Base-by-base conservation (phyloP, 345 rosid species). In the Eucalyptus pauciflora region DNA sequence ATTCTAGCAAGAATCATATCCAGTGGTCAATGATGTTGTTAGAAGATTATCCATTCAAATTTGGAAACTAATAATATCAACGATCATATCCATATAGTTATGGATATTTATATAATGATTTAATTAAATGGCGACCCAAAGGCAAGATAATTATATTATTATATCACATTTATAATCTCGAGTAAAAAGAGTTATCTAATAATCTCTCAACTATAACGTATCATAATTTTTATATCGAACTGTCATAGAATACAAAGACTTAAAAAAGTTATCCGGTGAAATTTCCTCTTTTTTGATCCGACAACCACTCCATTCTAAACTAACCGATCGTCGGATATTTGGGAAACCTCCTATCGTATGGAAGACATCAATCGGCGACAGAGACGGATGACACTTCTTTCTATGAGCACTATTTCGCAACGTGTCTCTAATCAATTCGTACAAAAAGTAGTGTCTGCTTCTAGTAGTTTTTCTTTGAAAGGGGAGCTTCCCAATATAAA, bases 151-250 rank as follows among this genome's bases (percentile, higher is more conserved):
- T 69, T 69, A 67, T 15, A 31, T 31, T 31, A 67, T 4, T 67
- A 16, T 4, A 69, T 33, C 2, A 17, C 45, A 20, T 20, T 33
- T 69, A 31, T 69, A 69, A 69, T 69, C 13, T 17, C 24, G 3
- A 69, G 80, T 16, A 33, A 17, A 33, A 33, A 33, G 45, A 16
- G 7, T 17, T 69, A 71, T 5, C 10, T 12, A 33, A 33, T 37
- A 43, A 71, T 10, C 13, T 0, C 13, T 3, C 7, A 17, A 69
- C 80, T 16, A 69, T 31, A 31, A 33, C 7, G 1, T 71, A 0
- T 62, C 69, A 62, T 71, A 33, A 10, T 71, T 71, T 33, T 18
- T 71, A 0, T 33, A 71, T 18, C 33, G 22, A 33, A 3, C 25
- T 71, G 45, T 71, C 81, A 31, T 67, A 33, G 41, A 8, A n/a